These are phyloP conservation scores for Hygrocybe coccinea DNA, from an alignment of 768 basidiomycete genomes.

Conservation along the genomic window DNA sequence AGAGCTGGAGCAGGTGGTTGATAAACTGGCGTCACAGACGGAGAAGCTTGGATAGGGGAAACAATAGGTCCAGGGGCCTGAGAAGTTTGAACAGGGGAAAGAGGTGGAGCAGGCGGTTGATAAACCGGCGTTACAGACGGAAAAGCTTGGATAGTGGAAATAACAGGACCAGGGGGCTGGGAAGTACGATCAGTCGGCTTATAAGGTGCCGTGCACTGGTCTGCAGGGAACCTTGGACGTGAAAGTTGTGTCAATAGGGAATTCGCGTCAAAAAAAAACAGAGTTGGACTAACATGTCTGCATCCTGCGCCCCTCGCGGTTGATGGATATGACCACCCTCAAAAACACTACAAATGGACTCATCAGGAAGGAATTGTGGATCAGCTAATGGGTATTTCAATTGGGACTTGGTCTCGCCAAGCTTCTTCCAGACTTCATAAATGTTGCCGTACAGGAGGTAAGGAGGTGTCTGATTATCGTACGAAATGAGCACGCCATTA, in stretches of 20 bases:
- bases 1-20: neutral
- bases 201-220: neutral
- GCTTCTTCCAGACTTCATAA: neutral
- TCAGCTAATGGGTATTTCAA: slow-evolving; percentile 2
- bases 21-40: neutral
- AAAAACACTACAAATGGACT: slow-evolving; percentile 1
- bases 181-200: neutral
- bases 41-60: neutral
- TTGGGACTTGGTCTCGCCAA: slow-evolving; percentile 1
- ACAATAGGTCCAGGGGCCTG: neutral
- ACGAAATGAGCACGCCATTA: slow-evolving; percentile 1
- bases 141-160: neutral
- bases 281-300: neutral
- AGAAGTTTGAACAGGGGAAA: neutral
- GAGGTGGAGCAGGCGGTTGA: neutral
- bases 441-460: slow-evolving; percentile 1
- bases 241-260: neutral
- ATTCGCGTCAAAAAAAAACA: neutral
- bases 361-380: slow-evolving; percentile 7
- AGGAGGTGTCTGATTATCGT: slow-evolving; percentile 1
- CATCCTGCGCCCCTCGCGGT: neutral
- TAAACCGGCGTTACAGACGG: neutral
- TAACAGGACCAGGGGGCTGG: neutral
- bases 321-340: slow-evolving; percentile 6
- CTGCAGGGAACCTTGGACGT: neutral